A percentile compares a stretch with the other conserved stretches of the same genome.
phyloP scores from a whole-genome alignment of 495 filamentous ascomycete genomes.

The Talaromyces proteolyticus region DNA sequence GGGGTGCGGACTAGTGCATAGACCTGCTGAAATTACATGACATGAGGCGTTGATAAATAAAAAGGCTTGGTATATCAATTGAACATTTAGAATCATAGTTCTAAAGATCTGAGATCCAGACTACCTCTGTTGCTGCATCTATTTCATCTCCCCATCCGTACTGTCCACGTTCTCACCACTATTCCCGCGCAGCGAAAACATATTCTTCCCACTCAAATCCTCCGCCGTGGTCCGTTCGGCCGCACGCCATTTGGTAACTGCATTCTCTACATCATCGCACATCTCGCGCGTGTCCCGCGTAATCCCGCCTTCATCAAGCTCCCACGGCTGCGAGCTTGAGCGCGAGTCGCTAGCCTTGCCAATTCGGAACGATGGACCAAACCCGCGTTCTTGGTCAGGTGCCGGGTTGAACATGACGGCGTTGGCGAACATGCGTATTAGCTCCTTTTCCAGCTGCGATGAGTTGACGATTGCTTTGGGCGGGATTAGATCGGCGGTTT shows the following conservation, averaged over 20 bases:
- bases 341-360: constrained; percentile 28
- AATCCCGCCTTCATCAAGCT: constrained; percentile 68
- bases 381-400: constrained; percentile 51
- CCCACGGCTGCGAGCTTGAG: constrained; percentile 40
- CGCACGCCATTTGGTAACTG: constrained; percentile 51
- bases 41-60: no score
- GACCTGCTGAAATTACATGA: no score
- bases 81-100: no score
- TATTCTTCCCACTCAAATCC: constrained; percentile 31
- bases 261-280: constrained; percentile 70
- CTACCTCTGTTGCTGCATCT: not conserved
- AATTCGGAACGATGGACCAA: constrained; percentile 56
- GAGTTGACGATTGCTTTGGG: constrained; percentile 91
- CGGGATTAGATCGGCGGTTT: constrained; percentile 69
- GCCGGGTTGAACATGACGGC: constrained; percentile 95
- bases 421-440: constrained; percentile 97
- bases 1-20: no score
- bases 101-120: no score
- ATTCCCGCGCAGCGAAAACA: constrained; percentile 36
- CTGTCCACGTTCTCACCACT: constrained; percentile 38
- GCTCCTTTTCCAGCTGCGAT: constrained; percentile 87
- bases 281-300: constrained; percentile 78
- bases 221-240: constrained; percentile 43
- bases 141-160: constrained; percentile 19
- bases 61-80: no score